Evolutionary conservation across 768 basidiomycete genomes (phyloP).

Genomic region (Kwoniella newhampshirensis): DNA sequence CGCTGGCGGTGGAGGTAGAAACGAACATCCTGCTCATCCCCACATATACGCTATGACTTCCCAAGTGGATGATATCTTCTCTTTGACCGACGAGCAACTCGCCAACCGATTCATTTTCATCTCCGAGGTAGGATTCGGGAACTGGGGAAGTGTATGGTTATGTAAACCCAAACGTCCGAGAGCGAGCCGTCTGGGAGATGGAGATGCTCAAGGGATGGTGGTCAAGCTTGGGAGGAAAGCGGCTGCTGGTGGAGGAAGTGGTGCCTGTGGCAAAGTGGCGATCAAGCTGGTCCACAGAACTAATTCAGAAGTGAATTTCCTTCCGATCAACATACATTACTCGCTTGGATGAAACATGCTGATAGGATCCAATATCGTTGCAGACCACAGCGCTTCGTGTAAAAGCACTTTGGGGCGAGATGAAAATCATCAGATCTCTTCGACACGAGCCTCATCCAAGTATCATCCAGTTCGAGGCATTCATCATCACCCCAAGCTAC

Average conservation of each 20-base stretch:
- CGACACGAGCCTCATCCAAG: constrained; percentile 84
- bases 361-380: too few relatives aligned
- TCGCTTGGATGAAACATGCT: not conserved
- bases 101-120: constrained; percentile 41
- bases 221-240: constrained; percentile 24
- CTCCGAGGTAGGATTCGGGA: constrained; percentile 50
- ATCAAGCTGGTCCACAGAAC: constrained; percentile 88
- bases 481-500: constrained; percentile 87
- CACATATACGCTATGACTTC: constrained; percentile 22
- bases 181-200: constrained; percentile 8
- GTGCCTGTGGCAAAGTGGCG: constrained; percentile 59
- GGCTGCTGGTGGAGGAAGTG: constrained; percentile 26
- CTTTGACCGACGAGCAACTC: constrained; percentile 44
- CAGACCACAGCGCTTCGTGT: constrained; percentile 84
- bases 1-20: too few relatives aligned
- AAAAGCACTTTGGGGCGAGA: constrained; percentile 93
- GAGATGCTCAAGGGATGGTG: not conserved
- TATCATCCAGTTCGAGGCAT: constrained; percentile 88
- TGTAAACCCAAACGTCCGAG: constrained; percentile 28
- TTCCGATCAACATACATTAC: not conserved
- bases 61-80: constrained; percentile 30
- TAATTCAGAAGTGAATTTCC: constrained; percentile 60
- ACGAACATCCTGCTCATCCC: constrained; percentile 12
- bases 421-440: constrained; percentile 88
- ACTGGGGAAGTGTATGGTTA: constrained; percentile 51